A percentile compares a stretch with the other conserved stretches of the same genome.
phyloP scores from a whole-genome alignment of 176 grass and related monocot species.

The Otatea glauca region DNA sequence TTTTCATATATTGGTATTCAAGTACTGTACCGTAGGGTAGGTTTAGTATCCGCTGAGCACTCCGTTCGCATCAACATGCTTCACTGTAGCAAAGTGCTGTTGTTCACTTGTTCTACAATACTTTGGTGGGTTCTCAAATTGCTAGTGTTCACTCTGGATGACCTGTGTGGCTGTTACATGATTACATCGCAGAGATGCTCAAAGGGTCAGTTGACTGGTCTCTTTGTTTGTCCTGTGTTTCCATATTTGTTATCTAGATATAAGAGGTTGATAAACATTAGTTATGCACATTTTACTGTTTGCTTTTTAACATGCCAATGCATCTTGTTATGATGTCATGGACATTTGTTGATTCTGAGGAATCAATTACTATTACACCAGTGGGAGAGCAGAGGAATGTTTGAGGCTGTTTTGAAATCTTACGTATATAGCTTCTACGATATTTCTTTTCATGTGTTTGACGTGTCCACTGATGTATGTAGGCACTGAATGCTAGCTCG shows the following conservation, averaged over 20 bases:
- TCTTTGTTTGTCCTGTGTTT: neutral
- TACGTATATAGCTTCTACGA: constrained; percentile 2
- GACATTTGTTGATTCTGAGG: neutral
- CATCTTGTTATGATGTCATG: neutral
- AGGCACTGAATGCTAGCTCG: constrained; percentile 96
- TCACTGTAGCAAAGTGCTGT: neutral
- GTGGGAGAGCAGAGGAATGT: neutral
- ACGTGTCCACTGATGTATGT: constrained; percentile 37
- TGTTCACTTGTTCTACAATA: neutral
- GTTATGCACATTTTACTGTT: neutral
- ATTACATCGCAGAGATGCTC: constrained; percentile 4
- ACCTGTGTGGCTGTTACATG: neutral
- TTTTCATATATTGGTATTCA: neutral
- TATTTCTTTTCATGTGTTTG: constrained; percentile 13
- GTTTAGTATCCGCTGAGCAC: neutral
- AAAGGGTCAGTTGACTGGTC: neutral
- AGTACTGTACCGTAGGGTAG: neutral
- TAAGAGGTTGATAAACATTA: neutral
- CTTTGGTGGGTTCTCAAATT: neutral
- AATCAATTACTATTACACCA: neutral
- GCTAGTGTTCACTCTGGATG: neutral
- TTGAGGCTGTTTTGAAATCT: constrained; percentile 1
- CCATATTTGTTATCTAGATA: neutral
- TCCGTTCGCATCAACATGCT: neutral
- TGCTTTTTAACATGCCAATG: neutral